Evolutionary conservation across 2,329 filamentous ascomycete species (phyloP), one percentile per base, ranked within the genome.

Genomic region (Venturia carpophila): DNA sequence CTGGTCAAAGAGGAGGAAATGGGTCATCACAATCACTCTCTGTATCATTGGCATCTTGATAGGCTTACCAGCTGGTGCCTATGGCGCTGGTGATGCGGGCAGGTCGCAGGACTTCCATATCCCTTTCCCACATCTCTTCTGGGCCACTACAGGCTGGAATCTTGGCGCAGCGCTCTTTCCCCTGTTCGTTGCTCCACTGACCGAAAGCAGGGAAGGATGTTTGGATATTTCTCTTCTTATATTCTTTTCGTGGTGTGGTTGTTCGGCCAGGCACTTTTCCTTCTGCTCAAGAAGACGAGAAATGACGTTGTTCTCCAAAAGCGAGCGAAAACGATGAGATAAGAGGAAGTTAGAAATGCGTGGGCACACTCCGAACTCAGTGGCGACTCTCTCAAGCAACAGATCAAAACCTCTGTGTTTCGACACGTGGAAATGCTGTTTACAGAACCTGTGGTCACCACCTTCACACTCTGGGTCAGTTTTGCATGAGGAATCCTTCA

Each of bases 401-500:
- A 24, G 6, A 19, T 65, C n/a, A 41, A 64, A 27, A 63, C 34
- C 7, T 41, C 70, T 55, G 69, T 73, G 17, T 66, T 65, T 15
- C 70, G 75, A 10, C 76, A 77, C 0, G 52, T 72, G n/a, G 73
- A 75, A 47, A 77, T 82, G 69, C 75, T 82, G 3, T 73, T 73
- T 68, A 83, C 80, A 1, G 80, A 83, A 71, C 77, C 77, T 2
- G 80, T 83, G 0, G 76, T 83, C 2, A 74, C 81, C 56, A 75
- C 75, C 55, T 76, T 78, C 60, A 80, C 79, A 0, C 66, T 82
- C 21, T 82, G 79, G 79, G 79, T 78, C 9, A 76, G 78, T 19
- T 79, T 82, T 65, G 75, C 75, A 66, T 74, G 79, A 62, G 78
- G 78, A 19, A 77, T 75, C 1, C 75, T 80, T 21, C 30, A 30